Evolutionary conservation across 1,284 basidiomycete genomes (phyloP).

Genomic region (Cystobasidium slooffiae): DNA sequence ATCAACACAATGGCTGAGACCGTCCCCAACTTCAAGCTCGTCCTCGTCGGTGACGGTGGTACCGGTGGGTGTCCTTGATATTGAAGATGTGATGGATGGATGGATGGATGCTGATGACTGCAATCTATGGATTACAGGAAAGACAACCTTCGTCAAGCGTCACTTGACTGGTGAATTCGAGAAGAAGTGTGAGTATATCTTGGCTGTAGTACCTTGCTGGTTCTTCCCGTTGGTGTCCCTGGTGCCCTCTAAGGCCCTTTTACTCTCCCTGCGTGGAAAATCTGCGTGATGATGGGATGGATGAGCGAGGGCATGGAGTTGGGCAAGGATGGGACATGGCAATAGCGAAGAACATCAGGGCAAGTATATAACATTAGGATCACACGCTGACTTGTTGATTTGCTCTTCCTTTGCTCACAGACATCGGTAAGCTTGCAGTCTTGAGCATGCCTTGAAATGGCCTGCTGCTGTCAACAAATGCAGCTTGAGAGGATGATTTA

Average conservation of each 20-base stretch:
- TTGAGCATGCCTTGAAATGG: not conserved
- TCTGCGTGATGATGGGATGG: not conserved
- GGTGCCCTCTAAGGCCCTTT: not conserved
- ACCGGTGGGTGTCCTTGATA: slow-evolving; percentile 85
- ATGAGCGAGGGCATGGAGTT: not conserved
- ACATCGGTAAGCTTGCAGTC: slow-evolving; percentile 39
- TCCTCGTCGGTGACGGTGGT: slow-evolving; percentile 97
- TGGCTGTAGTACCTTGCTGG: not conserved
- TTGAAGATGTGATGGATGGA: too few species aligned
- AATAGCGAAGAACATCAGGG: too few species aligned
- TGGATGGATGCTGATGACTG: too few species aligned
- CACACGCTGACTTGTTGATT: not conserved
- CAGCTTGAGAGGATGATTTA: too few species aligned
- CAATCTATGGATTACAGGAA: slow-evolving; percentile 29
- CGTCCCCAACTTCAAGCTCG: slow-evolving; percentile 97
- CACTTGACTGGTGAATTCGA: slow-evolving; percentile 78
- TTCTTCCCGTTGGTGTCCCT: not conserved
- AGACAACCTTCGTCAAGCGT: slow-evolving; percentile 94
- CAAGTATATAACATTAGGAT: not conserved
- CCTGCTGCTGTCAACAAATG: too few species aligned
- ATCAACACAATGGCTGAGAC: slow-evolving; percentile 46
- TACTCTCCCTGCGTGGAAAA: slow-evolving; percentile 1
- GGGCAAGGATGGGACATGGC: not conserved
- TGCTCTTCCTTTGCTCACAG: not conserved
- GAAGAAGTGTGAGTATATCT: slow-evolving; percentile 89